These are phyloP conservation scores for Umbelopsis sp. DNA, from an alignment of 192 early-diverging fungal genomes.

Conservation along the genomic window DNA sequence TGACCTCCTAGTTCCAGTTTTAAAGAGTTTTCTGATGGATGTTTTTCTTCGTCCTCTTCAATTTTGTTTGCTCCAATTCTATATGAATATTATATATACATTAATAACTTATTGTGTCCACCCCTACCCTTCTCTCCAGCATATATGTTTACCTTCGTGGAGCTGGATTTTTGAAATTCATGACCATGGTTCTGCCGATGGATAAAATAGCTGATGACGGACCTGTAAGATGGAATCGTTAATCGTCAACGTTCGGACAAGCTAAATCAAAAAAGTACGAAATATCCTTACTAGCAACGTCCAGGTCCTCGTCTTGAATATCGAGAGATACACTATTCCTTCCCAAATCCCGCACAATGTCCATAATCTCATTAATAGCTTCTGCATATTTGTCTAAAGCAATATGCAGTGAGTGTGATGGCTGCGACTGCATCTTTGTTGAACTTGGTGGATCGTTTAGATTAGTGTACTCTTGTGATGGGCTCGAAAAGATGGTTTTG, in stretches of 20 bases:
- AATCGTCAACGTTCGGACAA: too few relatives aligned
- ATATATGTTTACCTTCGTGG: conserved; percentile 5
- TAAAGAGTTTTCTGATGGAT: not conserved
- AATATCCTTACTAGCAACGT: not conserved
- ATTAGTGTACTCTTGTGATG: not conserved
- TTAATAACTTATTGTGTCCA: too few relatives aligned
- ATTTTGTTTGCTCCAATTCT: not conserved
- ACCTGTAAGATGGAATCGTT: not conserved
- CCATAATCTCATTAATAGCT: conserved; percentile 23
- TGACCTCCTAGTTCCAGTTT: not conserved
- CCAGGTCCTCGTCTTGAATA: conserved; percentile 29
- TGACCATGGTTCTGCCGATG: conserved; percentile 5
- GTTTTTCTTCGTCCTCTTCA: not conserved
- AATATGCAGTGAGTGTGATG: not conserved
- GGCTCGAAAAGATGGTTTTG: not conserved
- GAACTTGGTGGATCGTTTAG: not conserved
- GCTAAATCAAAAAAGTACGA: not conserved
- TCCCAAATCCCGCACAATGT: conserved; percentile 23
- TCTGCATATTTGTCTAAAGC: conserved; percentile 37
- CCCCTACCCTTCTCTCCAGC: not conserved
- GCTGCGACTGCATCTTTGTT: not conserved
- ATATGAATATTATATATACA: not conserved
- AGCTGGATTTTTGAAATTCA: conserved; percentile 20
- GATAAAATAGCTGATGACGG: not conserved
- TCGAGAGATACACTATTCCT: conserved; percentile 27